Evolutionary conservation across 2,329 filamentous ascomycete genomes (phyloP).

Genomic region (Trichoderma koningiopsis): DNA sequence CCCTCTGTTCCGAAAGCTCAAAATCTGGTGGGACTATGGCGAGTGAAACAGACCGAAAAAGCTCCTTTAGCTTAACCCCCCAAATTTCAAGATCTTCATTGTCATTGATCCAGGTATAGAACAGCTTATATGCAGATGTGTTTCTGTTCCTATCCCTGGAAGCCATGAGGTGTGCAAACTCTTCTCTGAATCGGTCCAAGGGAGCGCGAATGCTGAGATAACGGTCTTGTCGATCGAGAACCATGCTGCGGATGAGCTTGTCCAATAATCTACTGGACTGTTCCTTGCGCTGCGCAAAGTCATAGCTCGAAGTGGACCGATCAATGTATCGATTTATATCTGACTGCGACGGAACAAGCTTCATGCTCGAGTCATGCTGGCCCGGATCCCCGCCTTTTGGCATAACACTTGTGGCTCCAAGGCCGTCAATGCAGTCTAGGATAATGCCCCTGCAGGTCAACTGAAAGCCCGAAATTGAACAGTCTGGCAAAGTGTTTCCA

Average conservation of each 20-base stretch:
- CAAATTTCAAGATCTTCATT: background rate
- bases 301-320: background rate
- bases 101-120: background rate
- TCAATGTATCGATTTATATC: background rate
- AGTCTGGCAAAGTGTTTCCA: background rate
- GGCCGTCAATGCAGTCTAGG: background rate
- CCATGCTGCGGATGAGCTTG: background rate
- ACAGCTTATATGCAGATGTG: background rate
- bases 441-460: background rate
- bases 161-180: background rate
- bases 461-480: background rate
- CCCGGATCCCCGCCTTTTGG: background rate
- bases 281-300: background rate
- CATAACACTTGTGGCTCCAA: background rate
- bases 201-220: background rate
- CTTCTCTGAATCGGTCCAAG: background rate
- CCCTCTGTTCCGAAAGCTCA: background rate
- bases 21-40: background rate
- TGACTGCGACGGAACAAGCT: background rate
- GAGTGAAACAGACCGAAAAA: background rate
- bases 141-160: background rate
- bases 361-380: background rate
- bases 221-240: background rate
- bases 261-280: background rate
- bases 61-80: background rate